A percentile compares a stretch with the other conserved stretches of the same genome.
These are phyloP conservation scores for Penicillium flavigenum DNA, from an alignment of 495 filamentous ascomycete genomes.

Conservation along the genomic window DNA sequence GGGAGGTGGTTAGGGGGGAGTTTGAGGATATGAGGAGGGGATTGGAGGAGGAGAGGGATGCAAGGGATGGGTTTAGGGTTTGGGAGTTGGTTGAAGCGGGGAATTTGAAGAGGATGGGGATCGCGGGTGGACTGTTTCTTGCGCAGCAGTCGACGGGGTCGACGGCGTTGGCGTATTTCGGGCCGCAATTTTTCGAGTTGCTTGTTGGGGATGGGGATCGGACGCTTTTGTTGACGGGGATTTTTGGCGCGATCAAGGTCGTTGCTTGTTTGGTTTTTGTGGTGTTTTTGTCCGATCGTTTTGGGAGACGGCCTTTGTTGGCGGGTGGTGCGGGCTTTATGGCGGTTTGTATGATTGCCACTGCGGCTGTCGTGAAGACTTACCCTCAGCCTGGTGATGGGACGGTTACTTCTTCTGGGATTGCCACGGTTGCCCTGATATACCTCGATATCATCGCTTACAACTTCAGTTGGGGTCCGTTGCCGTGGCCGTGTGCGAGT, in stretches of 20 bases:
- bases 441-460: conserved; percentile 50
- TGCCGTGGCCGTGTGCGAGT: conserved; percentile 38
- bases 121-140: conserved; percentile 44
- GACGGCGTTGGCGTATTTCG: conserved; percentile 54
- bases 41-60: too few species aligned
- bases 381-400: conserved; percentile 38
- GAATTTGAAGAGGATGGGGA: conserved; percentile 43
- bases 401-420: conserved; percentile 42
- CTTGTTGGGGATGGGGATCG: conserved; percentile 45
- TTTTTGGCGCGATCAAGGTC: conserved; percentile 54
- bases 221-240: conserved; percentile 47
- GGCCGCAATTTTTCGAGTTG: conserved; percentile 56
- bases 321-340: conserved; percentile 50
- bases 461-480: conserved; percentile 44
- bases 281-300: conserved; percentile 55
- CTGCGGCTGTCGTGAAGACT: conserved; percentile 54
- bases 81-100: too few species aligned
- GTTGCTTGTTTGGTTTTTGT: conserved; percentile 49
- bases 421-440: conserved; percentile 49
- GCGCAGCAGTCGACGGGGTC: conserved; percentile 55
- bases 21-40: too few species aligned
- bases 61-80: too few species aligned
- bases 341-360: conserved; percentile 55
- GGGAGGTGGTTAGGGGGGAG: too few species aligned
- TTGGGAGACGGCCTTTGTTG: conserved; percentile 54